phyloP scores from a whole-genome alignment of 2,329 filamentous ascomycete species.

The Simplicillium aogashimaense region DNA sequence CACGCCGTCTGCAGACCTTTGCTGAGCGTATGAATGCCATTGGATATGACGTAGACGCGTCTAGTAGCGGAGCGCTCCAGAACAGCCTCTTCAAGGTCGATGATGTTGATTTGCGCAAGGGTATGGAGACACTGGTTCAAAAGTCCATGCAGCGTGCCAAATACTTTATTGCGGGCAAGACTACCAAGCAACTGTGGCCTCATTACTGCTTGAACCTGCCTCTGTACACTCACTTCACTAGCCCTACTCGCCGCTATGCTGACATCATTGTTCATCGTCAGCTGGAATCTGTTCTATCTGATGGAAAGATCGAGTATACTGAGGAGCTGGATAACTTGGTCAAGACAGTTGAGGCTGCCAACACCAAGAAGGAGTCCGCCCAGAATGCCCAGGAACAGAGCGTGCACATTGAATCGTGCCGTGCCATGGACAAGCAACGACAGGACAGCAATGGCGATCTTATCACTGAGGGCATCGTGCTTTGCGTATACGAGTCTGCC shows the following conservation, averaged over 20 bases:
- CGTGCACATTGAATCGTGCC: constrained; percentile 95
- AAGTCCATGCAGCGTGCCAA: constrained; percentile 96
- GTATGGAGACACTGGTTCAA: constrained; percentile 91
- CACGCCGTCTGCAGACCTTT: constrained; percentile 81
- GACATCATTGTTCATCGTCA: constrained; percentile 95
- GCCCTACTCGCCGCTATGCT: constrained; percentile 86
- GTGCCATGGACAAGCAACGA: constrained; percentile 86
- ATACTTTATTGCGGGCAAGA: constrained; percentile 81
- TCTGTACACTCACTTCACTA: constrained; percentile 95
- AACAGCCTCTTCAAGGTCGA: constrained; percentile 92
- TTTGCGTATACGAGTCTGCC: constrained; percentile 96
- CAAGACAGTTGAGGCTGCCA: constrained; percentile 92
- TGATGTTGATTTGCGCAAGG: constrained; percentile 82
- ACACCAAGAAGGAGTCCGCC: constrained; percentile 98
- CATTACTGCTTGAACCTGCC: constrained; percentile 92
- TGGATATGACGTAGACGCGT: constrained; percentile 80
- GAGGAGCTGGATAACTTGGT: constrained; percentile 82
- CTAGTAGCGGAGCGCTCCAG: constrained; percentile 83
- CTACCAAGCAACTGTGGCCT: constrained; percentile 64
- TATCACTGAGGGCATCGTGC: constrained; percentile 88
- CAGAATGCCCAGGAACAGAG: constrained; percentile 98
- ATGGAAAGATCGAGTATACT: constrained; percentile 71
- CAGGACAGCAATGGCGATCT: constrained; percentile 82
- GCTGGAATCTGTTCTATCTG: constrained; percentile 75
- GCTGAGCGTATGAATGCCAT: constrained; percentile 87